Evolutionary conservation across 1,284 basidiomycete genomes (phyloP).

Genomic region (Ceratobasidium theobromae): DNA sequence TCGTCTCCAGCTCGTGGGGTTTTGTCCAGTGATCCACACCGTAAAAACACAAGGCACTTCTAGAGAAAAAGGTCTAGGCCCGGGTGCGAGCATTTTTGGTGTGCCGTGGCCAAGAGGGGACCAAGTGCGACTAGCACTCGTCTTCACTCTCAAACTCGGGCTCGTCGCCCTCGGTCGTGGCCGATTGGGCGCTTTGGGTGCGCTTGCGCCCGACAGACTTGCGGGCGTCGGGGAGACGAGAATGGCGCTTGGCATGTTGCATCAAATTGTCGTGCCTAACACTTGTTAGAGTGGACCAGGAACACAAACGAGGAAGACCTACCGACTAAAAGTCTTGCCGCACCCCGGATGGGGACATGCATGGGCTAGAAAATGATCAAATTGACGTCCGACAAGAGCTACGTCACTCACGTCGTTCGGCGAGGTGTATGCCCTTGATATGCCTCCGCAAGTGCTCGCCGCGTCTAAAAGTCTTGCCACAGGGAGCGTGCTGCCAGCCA

Average conservation of each 20-base stretch:
- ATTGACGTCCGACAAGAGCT: slow-evolving; percentile 1
- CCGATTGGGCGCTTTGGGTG: slow-evolving; percentile 16
- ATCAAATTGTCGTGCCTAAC: slow-evolving; percentile 64
- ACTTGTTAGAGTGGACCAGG: neutral
- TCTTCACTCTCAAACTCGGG: slow-evolving; percentile 98
- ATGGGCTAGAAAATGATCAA: slow-evolving; percentile 54
- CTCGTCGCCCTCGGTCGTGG: slow-evolving; percentile 66
- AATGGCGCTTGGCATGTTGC: slow-evolving; percentile 68
- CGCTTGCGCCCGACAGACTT: neutral
- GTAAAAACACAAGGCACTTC: slow-evolving; percentile 7
- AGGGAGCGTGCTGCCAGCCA: slow-evolving; percentile 18
- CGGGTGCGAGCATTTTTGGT: no score
- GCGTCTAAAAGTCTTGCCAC: slow-evolving; percentile 11
- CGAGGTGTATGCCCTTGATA: slow-evolving; percentile 28
- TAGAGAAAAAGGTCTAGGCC: no score
- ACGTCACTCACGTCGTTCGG: slow-evolving; percentile 9
- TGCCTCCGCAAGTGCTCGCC: slow-evolving; percentile 23
- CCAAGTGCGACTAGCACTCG: slow-evolving; percentile 99
- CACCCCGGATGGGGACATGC: slow-evolving; percentile 75
- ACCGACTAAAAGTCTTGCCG: slow-evolving; percentile 78
- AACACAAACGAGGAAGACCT: slow-evolving; percentile 40
- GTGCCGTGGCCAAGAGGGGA: no score
- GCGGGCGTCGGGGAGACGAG: neutral
- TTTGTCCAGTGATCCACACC: slow-evolving; percentile 20
- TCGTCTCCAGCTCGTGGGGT: no score